phyloP scores from a whole-genome alignment of 2,329 filamentous ascomycete species.

The Arachnopeziza araneosa region DNA sequence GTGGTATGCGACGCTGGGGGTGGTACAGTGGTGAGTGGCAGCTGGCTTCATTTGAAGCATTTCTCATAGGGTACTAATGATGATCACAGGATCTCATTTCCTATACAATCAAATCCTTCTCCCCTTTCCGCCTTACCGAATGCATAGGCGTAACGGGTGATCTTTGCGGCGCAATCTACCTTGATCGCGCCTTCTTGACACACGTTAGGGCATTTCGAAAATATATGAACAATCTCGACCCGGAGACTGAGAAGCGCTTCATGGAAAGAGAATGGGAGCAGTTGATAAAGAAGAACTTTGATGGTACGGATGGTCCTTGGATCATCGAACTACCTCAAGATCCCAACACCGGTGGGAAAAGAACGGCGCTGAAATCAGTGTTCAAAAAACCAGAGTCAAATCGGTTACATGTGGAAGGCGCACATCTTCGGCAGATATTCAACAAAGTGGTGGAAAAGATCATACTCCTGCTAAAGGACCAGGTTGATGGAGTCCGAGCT shows the following conservation, averaged over 20 bases:
- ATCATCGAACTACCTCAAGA: slow-evolving; percentile 25
- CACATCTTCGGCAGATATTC: not conserved
- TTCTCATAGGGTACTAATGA: too few relatives aligned
- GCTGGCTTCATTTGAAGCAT: not conserved
- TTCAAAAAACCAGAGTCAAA: slow-evolving; percentile 31
- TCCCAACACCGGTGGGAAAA: slow-evolving; percentile 31
- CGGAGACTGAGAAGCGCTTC: not conserved
- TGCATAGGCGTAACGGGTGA: slow-evolving; percentile 19
- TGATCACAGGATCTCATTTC: slow-evolving; percentile 48
- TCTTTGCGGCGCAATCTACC: slow-evolving; percentile 20
- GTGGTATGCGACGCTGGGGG: slow-evolving; percentile 30
- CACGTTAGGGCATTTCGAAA: not conserved
- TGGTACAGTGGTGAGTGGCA: slow-evolving; percentile 27
- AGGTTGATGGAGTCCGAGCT: slow-evolving; percentile 39
- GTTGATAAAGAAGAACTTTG: slow-evolving; percentile 1
- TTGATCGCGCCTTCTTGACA: slow-evolving; percentile 18
- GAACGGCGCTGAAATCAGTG: slow-evolving; percentile 5
- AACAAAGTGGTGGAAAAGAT: not conserved
- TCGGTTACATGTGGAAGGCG: slow-evolving; percentile 35
- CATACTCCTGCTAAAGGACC: slow-evolving; percentile 32
- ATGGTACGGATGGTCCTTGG: not conserved
- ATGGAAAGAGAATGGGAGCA: slow-evolving; percentile 5
- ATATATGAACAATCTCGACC: not conserved
- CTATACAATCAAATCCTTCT: slow-evolving; percentile 30
- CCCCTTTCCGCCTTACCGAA: slow-evolving; percentile 8